A percentile compares a stretch with the other conserved stretches of the same genome.
Evolutionary conservation across 306 rosid species (phyloP).

Genomic region (Pyrus pyrifolia): DNA sequence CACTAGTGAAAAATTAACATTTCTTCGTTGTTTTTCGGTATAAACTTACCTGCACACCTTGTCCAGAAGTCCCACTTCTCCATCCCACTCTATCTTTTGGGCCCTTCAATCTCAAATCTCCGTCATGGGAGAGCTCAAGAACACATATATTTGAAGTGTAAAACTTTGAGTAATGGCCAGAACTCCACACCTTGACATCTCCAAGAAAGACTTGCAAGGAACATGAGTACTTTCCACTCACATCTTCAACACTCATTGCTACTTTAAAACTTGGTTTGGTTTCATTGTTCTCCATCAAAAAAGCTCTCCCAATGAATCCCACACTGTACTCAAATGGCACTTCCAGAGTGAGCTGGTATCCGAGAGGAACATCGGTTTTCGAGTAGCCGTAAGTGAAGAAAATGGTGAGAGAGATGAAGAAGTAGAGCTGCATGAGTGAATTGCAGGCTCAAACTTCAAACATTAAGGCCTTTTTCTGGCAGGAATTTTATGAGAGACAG

Average conservation of each 20-base stretch:
- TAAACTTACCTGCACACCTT: constrained; percentile 75
- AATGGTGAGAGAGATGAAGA: constrained; percentile 27
- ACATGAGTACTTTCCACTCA: constrained; percentile 49
- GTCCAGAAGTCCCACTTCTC: constrained; percentile 87
- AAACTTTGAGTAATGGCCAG: constrained; percentile 68
- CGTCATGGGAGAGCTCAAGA: constrained; percentile 54
- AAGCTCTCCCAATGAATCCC: constrained; percentile 62
- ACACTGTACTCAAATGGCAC: constrained; percentile 45
- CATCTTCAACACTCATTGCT: constrained; percentile 62
- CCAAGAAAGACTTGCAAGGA: constrained; percentile 78
- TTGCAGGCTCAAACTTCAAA: neutral
- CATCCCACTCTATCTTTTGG: constrained; percentile 63
- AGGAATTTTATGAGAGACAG: constrained; percentile 12
- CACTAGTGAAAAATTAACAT: too few relatives aligned
- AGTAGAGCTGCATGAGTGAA: constrained; percentile 48
- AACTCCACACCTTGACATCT: constrained; percentile 80
- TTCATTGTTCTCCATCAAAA: constrained; percentile 37
- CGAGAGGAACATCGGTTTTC: constrained; percentile 39
- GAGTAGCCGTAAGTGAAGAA: constrained; percentile 30
- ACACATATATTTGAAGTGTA: constrained; percentile 48
- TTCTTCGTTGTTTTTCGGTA: neutral
- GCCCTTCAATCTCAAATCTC: constrained; percentile 77
- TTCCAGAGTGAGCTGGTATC: constrained; percentile 37
- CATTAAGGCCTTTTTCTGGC: constrained; percentile 18
- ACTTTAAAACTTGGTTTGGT: constrained; percentile 50